Evolutionary conservation across 2,329 filamentous ascomycete species (phyloP).

Genomic region (Aspergillus sp.): DNA sequence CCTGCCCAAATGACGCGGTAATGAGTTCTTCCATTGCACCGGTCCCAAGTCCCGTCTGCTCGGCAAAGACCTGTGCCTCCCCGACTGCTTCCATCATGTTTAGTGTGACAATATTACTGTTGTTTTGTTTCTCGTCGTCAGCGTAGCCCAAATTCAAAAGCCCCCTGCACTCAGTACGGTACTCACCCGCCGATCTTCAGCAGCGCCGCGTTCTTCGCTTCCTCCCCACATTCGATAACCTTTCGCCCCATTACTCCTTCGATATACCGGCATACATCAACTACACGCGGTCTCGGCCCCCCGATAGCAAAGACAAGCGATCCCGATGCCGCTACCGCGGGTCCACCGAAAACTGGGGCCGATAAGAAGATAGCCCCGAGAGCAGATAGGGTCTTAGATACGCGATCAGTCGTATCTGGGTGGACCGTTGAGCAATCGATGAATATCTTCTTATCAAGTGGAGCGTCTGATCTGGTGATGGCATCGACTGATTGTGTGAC

Average conservation of each 20-base stretch:
- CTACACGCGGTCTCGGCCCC: constrained; percentile 33
- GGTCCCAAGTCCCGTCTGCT: constrained; percentile 46
- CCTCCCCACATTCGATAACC: constrained; percentile 44
- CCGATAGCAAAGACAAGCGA: constrained; percentile 47
- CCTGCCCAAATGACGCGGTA: constrained; percentile 44
- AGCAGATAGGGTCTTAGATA: constrained; percentile 20
- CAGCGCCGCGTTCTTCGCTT: constrained; percentile 41
- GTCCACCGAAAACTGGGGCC: constrained; percentile 47
- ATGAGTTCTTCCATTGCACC: constrained; percentile 45
- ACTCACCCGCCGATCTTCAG: constrained; percentile 47
- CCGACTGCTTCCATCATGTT: constrained; percentile 48
- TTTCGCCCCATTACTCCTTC: constrained; percentile 45
- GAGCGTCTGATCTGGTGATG: constrained; percentile 22
- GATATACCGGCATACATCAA: constrained; percentile 39
- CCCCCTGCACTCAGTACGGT: too few species aligned
- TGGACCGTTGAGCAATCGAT: constrained; percentile 86
- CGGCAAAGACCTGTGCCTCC: constrained; percentile 49
- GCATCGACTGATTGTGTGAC: constrained; percentile 32
- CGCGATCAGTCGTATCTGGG: constrained; percentile 60
- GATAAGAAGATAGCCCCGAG: constrained; percentile 36
- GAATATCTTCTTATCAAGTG: constrained; percentile 70
- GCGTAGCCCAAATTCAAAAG: too few species aligned
- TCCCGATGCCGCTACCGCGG: constrained; percentile 44
- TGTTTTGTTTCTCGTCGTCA: too few species aligned
- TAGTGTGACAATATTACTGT: constrained; percentile 44